Evolutionary conservation across 768 basidiomycete species (phyloP).

Genomic region (Piloderma croceum): DNA sequence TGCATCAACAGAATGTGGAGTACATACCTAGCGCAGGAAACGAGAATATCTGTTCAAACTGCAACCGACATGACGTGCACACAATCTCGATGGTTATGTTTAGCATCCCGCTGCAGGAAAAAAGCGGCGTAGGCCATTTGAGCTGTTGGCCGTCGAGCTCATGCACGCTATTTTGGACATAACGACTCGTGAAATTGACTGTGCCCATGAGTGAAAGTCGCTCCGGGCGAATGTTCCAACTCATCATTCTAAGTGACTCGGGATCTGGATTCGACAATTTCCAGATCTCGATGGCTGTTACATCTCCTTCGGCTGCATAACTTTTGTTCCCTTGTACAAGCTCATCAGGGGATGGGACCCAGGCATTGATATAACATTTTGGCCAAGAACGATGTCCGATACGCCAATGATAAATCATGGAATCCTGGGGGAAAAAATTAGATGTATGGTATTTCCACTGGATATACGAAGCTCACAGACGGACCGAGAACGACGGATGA

Average conservation of each 20-base stretch:
- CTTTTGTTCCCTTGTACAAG: slow-evolving; percentile 10
- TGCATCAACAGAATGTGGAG: not conserved
- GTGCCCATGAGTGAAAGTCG: slow-evolving; percentile 15
- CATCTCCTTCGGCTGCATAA: slow-evolving; percentile 10
- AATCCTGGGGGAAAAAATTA: slow-evolving; percentile 10
- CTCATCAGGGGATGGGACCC: slow-evolving; percentile 11
- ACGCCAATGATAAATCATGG: slow-evolving; percentile 20
- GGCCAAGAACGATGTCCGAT: slow-evolving; percentile 9
- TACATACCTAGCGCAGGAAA: slow-evolving; percentile 15
- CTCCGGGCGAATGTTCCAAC: slow-evolving; percentile 14
- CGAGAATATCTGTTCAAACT: slow-evolving; percentile 17
- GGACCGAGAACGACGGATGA: slow-evolving; percentile 10
- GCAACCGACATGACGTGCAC: slow-evolving; percentile 11
- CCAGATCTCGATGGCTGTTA: too few relatives aligned
- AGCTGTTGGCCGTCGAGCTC: slow-evolving; percentile 8
- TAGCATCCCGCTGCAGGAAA: slow-evolving; percentile 7
- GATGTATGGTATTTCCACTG: not conserved
- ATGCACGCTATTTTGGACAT: slow-evolving; percentile 5
- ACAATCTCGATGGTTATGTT: slow-evolving; percentile 12
- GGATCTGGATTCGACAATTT: slow-evolving; percentile 9
- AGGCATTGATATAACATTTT: slow-evolving; percentile 13
- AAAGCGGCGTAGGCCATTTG: slow-evolving; percentile 7
- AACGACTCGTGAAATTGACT: too few relatives aligned
- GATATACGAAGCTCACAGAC: slow-evolving; percentile 1
- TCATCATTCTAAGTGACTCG: slow-evolving; percentile 4